Evolutionary conservation across 1,284 basidiomycete genomes (phyloP), one percentile per base, ranked within the genome.

Genomic region (Malassezia globosa): DNA sequence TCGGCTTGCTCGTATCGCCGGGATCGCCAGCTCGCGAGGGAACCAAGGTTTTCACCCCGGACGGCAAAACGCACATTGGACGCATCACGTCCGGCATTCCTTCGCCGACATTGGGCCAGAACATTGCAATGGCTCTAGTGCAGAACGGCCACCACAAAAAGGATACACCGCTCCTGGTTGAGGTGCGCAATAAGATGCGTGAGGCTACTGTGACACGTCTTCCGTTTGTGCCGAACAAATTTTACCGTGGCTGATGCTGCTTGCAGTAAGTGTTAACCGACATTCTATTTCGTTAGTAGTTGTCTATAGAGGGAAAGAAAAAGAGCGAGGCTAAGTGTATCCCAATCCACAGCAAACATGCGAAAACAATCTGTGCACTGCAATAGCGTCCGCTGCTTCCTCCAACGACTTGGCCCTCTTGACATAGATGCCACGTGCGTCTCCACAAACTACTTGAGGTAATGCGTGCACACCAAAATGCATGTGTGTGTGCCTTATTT

Each of bases 91-190:
- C 88, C 0, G 92, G 92, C 42, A 95, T 96, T 54, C 94, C 94
- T 6, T 90, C 87, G 1, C 90, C 90, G 0, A 85, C 87, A 1
- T 75, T 90, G 1, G 82, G 81, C 3, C 82, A 83, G 72, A 95
- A 97, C 74, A 87, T 97, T 63, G 87, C 90, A 6, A 97, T 97
- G 92, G 92, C 82, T 0, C 92, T 95, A 65, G 80, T 96, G 41
- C 43, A 62, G 46, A 72, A 72, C 24, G 88, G 87, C 0, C 80
- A 78, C 72, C 87, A 95, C 76, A 95, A 90, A 75, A 88, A 86
- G 72, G 88, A 86, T 6, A 94, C 85, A 0, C 79, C 82, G 66
- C 73, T 90, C 7, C 75, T 78, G 42, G 82, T 90, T 11, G 82
- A 87, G 39, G 82, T 90, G 31, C 77, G 87, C 40, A 82, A 80